Percentiles rank a stretch among this genome's conserved stretches.
Conservation (phyloP, 352 stramenopile genomes). For the Pseudoperonospora humuli region DNA sequence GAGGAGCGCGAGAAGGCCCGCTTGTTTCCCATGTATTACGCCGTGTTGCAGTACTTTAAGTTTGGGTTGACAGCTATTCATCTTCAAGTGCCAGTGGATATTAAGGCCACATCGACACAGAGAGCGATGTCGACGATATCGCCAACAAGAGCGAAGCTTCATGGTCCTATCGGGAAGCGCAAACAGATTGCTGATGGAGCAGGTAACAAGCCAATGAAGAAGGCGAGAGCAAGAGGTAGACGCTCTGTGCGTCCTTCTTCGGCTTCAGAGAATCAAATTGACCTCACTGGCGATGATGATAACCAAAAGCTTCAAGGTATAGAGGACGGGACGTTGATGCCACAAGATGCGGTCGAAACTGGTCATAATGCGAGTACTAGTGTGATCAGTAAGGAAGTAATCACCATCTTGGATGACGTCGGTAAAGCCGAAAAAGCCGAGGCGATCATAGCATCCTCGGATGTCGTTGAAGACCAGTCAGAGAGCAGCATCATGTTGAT, state of each 20-base stretch:
- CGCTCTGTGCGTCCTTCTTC: constrained; percentile 7
- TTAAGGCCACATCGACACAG: neutral
- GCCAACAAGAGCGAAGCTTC: constrained; percentile 8
- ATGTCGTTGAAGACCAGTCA: neutral
- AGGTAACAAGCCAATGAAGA: constrained; percentile 22
- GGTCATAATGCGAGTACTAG: neutral
- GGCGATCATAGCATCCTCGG: neutral
- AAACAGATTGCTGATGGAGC: constrained; percentile 26
- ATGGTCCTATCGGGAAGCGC: constrained; percentile 22
- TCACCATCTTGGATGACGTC: neutral
- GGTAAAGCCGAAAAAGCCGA: neutral
- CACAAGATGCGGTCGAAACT: neutral
- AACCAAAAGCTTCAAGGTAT: neutral
- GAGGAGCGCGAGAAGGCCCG: constrained; percentile 29
- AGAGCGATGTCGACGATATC: constrained; percentile 4
- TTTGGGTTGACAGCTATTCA: constrained; percentile 5
- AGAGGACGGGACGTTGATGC: neutral
- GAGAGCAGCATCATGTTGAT: neutral
- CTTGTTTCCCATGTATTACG: constrained; percentile 33
- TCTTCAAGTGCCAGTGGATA: constrained; percentile 2
- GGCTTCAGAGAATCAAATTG: constrained; percentile 15
- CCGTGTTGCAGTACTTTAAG: constrained; percentile 30
- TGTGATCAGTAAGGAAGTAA: neutral
- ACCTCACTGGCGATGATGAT: constrained; percentile 20
- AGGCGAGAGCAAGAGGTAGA: constrained; percentile 21